phyloP scores from a whole-genome alignment of 73 alveolate genomes.

The Paramecium sonneborni region DNA sequence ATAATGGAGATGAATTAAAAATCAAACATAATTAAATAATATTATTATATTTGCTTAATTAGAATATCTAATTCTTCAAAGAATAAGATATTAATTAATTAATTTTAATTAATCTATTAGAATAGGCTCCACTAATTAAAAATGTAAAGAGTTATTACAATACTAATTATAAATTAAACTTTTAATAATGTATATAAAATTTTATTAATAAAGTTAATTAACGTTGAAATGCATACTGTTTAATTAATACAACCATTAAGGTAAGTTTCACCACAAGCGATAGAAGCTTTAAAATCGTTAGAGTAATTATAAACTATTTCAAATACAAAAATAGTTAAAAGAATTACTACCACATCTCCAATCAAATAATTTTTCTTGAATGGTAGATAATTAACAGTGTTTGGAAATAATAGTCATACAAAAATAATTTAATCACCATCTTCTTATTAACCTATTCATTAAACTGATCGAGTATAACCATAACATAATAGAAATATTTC shows the following conservation, averaged over 20 bases:
- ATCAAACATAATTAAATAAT: neutral
- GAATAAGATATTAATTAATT: too few relatives aligned
- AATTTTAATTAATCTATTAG: too few relatives aligned
- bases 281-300: neutral
- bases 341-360: neutral
- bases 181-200: neutral
- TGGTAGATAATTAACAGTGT: neutral
- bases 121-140: neutral
- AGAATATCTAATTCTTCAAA: neutral
- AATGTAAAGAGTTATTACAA: neutral
- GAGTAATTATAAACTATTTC: neutral
- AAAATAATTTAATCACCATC: neutral
- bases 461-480: neutral
- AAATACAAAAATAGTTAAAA: neutral
- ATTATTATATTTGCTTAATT: neutral
- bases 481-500: neutral
- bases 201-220: neutral
- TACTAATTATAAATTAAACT: neutral
- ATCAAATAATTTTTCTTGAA: neutral
- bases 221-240: neutral
- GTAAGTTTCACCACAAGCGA: neutral
- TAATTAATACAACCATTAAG: neutral
- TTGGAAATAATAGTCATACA: neutral
- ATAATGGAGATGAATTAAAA: neutral
- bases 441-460: neutral